These are phyloP conservation scores for Fusarium napiforme DNA, from an alignment of 2,329 filamentous ascomycete species.

Conservation along the genomic window DNA sequence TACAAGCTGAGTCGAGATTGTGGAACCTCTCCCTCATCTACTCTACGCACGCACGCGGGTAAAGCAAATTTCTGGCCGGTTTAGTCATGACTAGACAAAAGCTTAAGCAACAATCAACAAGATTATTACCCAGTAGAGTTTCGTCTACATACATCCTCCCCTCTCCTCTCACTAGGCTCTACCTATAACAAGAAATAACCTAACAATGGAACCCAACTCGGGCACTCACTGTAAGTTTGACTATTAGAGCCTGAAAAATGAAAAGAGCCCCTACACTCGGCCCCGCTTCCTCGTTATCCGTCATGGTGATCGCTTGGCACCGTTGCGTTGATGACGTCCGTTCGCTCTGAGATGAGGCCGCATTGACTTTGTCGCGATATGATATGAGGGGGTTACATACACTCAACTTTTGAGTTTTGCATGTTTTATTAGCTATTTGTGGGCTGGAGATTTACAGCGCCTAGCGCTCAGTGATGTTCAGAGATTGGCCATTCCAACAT, in stretches of 20 bases:
- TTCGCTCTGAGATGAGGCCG: slow-evolving; percentile 9
- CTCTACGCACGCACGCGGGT: slow-evolving; percentile 3
- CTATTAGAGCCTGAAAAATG: slow-evolving; percentile 6
- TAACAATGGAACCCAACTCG: neutral
- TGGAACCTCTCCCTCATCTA: neutral
- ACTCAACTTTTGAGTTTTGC: slow-evolving; percentile 1
- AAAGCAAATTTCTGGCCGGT: slow-evolving; percentile 14
- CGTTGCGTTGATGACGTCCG: slow-evolving; percentile 27
- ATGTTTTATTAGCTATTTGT: neutral
- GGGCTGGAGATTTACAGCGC: neutral
- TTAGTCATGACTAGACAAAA: slow-evolving; percentile 10
- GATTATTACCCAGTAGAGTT: slow-evolving; percentile 18
- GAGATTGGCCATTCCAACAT: slow-evolving; percentile 19
- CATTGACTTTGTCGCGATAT: slow-evolving; percentile 20
- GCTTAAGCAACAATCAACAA: slow-evolving; percentile 3
- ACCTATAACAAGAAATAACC: neutral
- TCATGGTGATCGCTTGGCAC: slow-evolving; percentile 21
- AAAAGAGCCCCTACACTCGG: neutral
- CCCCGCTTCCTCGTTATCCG: slow-evolving; percentile 27
- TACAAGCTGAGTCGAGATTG: slow-evolving; percentile 16
- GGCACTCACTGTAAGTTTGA: neutral
- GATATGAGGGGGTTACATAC: slow-evolving; percentile 1
- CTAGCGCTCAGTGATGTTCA: neutral
- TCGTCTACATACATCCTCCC: neutral
- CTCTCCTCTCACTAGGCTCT: neutral